A percentile compares a stretch with the other conserved stretches of the same genome.
phyloP scores from a whole-genome alignment of 305 asterid genomes.

The Rubia peregrina region DNA sequence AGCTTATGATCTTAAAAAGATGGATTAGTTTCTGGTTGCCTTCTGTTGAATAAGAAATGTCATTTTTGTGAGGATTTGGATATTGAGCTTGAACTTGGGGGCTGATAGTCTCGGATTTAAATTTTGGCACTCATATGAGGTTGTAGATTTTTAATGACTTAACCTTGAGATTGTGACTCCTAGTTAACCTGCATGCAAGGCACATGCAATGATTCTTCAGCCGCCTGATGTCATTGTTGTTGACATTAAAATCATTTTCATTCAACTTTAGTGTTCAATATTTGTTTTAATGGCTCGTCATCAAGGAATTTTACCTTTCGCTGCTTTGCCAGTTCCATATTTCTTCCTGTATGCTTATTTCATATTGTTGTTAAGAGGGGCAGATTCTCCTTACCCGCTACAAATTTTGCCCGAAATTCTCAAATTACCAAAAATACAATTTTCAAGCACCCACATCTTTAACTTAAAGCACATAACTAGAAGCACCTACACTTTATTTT shows the following conservation, averaged over 20 bases:
- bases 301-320: conserved; percentile 7
- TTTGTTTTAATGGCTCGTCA: background rate
- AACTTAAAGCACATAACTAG: too few relatives aligned
- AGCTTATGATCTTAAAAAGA: background rate
- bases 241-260: too few relatives aligned
- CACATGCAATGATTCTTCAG: background rate
- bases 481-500: too few relatives aligned
- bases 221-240: background rate
- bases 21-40: background rate
- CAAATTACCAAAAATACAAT: too few relatives aligned
- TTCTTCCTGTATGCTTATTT: conserved; percentile 26
- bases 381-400: conserved; percentile 96
- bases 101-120: background rate
- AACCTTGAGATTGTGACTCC: background rate
- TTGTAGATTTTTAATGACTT: background rate
- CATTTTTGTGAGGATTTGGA: background rate
- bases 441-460: too few relatives aligned
- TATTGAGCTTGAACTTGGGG: background rate
- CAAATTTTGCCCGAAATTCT: too few relatives aligned
- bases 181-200: background rate
- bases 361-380: conserved; percentile 94
- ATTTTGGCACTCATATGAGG: background rate
- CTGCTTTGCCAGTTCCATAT: conserved; percentile 48
- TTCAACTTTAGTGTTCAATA: background rate
- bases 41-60: background rate